phyloP scores from a whole-genome alignment of 2,329 filamentous ascomycete genomes.

The Trichophyton simii region DNA sequence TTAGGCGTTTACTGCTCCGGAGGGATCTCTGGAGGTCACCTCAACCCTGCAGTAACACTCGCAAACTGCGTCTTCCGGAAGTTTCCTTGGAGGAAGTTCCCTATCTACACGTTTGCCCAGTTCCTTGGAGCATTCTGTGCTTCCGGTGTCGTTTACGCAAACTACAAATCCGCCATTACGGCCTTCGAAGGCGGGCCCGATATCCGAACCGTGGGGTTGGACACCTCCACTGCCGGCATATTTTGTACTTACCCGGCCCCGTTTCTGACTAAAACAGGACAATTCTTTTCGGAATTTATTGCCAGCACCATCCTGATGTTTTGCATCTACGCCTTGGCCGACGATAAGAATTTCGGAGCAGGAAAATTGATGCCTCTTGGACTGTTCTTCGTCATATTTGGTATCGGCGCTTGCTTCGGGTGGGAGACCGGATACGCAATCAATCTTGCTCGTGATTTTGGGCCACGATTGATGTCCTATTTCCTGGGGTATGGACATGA shows the following conservation, averaged over 20 bases:
- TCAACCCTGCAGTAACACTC: conserved; percentile 60
- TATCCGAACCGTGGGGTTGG: conserved; percentile 49
- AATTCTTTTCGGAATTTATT: conserved; percentile 62
- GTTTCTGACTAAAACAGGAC: conserved; percentile 51
- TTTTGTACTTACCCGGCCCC: conserved; percentile 57
- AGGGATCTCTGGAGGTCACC: conserved; percentile 51
- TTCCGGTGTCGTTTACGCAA: conserved; percentile 48
- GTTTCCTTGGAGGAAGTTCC: conserved; percentile 57
- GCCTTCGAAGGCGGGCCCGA: conserved; percentile 45
- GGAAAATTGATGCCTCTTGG: conserved; percentile 47
- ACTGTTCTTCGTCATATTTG: conserved; percentile 61
- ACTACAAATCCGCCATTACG: conserved; percentile 54
- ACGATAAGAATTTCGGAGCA: conserved; percentile 38
- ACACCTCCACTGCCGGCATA: conserved; percentile 53
- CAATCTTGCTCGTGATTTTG: conserved; percentile 61
- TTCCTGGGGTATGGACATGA: conserved; percentile 55
- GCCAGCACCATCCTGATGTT: conserved; percentile 58
- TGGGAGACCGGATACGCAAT: conserved; percentile 69
- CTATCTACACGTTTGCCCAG: conserved; percentile 55
- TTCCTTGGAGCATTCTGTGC: conserved; percentile 54
- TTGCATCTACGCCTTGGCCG: conserved; percentile 55
- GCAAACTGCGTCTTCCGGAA: conserved; percentile 56
- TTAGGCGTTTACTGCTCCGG: conserved; percentile 49
- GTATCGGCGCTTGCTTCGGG: conserved; percentile 59
- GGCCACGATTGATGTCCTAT: conserved; percentile 53